phyloP scores from a whole-genome alignment of 1,284 basidiomycete species.

The Fistulina hepatica region DNA sequence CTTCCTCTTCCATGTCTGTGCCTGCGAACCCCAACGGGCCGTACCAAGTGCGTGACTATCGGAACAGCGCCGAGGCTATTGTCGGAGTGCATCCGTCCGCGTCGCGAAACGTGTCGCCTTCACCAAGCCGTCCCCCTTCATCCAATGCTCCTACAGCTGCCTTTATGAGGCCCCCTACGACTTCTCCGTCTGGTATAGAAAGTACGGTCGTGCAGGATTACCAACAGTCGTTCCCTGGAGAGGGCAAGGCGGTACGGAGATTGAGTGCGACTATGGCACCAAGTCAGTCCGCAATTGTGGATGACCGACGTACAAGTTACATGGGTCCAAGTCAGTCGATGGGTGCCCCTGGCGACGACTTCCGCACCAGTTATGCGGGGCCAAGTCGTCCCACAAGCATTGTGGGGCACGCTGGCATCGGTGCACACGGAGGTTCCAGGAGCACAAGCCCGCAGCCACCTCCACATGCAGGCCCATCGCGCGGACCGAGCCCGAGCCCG shows the following conservation, averaged over 20 bases:
- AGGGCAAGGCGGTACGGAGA: slow-evolving; percentile 43
- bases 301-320: no score
- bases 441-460: slow-evolving; percentile 49
- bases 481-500: slow-evolving; percentile 18
- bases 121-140: slow-evolving; percentile 53
- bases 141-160: slow-evolving; percentile 45
- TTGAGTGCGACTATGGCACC: no score
- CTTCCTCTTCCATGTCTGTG: slow-evolving; percentile 16
- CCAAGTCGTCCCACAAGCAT: slow-evolving; percentile 9
- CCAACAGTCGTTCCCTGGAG: slow-evolving; percentile 80
- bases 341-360: no score
- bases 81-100: slow-evolving; percentile 62
- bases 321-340: no score
- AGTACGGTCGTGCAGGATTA: slow-evolving; percentile 66
- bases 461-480: slow-evolving; percentile 11
- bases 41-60: slow-evolving; percentile 38
- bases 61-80: slow-evolving; percentile 59
- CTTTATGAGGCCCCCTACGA: slow-evolving; percentile 58
- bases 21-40: slow-evolving; percentile 8
- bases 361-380: no score
- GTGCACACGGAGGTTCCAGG: slow-evolving; percentile 45
- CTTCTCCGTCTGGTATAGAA: slow-evolving; percentile 29
- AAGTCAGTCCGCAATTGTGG: no score
- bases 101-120: slow-evolving; percentile 40
- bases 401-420: slow-evolving; percentile 70